These are phyloP conservation scores for Macadamia integrifolia DNA, from an alignment of 164 flowering plant species.

Conservation along the genomic window DNA sequence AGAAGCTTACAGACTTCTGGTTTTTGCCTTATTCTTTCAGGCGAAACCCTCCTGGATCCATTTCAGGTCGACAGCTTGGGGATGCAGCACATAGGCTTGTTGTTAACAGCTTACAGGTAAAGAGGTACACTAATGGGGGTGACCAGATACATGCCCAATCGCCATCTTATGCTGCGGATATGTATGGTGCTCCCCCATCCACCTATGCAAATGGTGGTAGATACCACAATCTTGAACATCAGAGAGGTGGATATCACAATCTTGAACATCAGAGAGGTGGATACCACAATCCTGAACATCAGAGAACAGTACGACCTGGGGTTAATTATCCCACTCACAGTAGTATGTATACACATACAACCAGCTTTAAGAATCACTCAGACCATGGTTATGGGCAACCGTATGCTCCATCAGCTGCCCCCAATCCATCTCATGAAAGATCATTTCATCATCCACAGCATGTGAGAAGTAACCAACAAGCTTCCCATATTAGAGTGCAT, in stretches of 20 bases:
- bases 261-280: too few species aligned
- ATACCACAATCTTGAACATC: slow-evolving; percentile 19
- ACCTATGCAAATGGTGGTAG: slow-evolving; percentile 19
- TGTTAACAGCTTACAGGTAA: slow-evolving; percentile 65
- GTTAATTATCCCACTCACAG: slow-evolving; percentile 16
- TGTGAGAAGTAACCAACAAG: slow-evolving; percentile 17
- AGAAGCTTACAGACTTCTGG: neutral
- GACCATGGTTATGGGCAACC: slow-evolving; percentile 23
- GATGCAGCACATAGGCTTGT: slow-evolving; percentile 90
- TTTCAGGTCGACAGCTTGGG: slow-evolving; percentile 76
- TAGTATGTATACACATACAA: slow-evolving; percentile 5
- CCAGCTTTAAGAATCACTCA: slow-evolving; percentile 4
- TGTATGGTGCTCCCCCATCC: slow-evolving; percentile 13
- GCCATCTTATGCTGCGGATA: slow-evolving; percentile 20
- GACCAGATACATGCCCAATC: slow-evolving; percentile 23
- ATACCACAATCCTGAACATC: neutral
- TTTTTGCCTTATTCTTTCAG: slow-evolving; percentile 20
- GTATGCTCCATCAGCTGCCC: slow-evolving; percentile 18
- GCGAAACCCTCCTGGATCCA: slow-evolving; percentile 45
- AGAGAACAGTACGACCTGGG: slow-evolving; percentile 14
- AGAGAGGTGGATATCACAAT: neutral
- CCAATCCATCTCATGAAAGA: slow-evolving; percentile 12
- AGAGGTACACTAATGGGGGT: slow-evolving; percentile 24
- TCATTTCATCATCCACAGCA: slow-evolving; percentile 17
- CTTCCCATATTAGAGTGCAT: slow-evolving; percentile 8